Percentiles rank a stretch among this genome's conserved stretches.
Conservation (phyloP, 495 filamentous ascomycete species). For the Trichoderma gamsii region DNA sequence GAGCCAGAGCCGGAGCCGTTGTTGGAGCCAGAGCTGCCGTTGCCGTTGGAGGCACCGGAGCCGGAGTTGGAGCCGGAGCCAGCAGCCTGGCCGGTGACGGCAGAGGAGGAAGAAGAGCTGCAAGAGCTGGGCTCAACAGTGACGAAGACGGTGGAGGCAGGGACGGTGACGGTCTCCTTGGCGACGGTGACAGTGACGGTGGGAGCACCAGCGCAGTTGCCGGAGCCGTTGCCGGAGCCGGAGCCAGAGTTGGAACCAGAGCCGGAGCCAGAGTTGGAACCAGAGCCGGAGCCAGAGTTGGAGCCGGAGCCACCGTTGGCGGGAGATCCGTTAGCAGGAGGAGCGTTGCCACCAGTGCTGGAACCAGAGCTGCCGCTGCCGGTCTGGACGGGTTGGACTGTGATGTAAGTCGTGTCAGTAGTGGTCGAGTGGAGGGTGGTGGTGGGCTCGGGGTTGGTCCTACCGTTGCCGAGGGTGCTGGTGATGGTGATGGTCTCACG, state of each 20-base stretch:
- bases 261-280: not conserved
- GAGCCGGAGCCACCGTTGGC: not conserved
- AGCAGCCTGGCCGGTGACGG: not conserved
- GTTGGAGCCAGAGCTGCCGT: not conserved
- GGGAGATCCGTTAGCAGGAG: not conserved
- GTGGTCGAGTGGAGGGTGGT: conserved; percentile 13
- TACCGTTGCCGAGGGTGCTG: conserved; percentile 25
- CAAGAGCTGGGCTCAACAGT: conserved; percentile 22
- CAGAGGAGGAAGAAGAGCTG: not conserved
- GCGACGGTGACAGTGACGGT: no score
- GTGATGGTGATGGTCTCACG: conserved; percentile 15
- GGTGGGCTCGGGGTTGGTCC: conserved; percentile 31
- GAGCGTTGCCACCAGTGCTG: not conserved
- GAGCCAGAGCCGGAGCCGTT: not conserved
- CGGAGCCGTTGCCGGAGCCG: not conserved
- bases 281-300: not conserved
- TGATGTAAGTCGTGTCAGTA: conserved; percentile 14
- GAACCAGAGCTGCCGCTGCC: conserved; percentile 7
- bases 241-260: not conserved
- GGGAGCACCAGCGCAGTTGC: no score
- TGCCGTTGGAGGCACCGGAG: not conserved
- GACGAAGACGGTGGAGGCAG: conserved; percentile 16
- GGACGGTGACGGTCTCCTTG: not conserved
- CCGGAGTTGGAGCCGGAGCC: not conserved
- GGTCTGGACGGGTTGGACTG: conserved; percentile 10